A percentile compares a stretch with the other conserved stretches of the same genome.
Conservation (phyloP, 768 basidiomycete genomes). For the Mycena maculata region DNA sequence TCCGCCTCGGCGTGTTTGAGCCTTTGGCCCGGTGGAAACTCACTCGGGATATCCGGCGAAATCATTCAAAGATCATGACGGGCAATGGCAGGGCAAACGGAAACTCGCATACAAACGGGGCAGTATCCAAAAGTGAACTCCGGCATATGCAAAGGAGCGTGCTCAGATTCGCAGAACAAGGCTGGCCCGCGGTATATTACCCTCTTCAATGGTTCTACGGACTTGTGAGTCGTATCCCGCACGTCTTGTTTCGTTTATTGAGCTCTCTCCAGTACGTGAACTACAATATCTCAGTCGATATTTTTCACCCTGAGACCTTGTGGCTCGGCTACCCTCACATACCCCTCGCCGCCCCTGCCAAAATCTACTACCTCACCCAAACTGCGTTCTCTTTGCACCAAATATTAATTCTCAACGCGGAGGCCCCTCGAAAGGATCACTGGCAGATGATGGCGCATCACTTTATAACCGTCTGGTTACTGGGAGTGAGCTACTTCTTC, state of each 20-base stretch:
- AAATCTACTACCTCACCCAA: conserved; percentile 90
- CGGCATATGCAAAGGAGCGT: conserved; percentile 77
- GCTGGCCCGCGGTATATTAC: conserved; percentile 90
- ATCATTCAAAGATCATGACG: conserved; percentile 41
- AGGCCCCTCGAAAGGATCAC: conserved; percentile 93
- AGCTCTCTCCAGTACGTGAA: conserved; percentile 77
- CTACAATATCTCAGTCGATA: conserved; percentile 70
- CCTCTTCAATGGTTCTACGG: conserved; percentile 81
- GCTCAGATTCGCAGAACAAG: conserved; percentile 93
- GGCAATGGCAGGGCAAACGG: conserved; percentile 45
- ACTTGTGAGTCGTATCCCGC: conserved; percentile 67
- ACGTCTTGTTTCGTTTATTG: conserved; percentile 16
- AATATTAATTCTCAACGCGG: conserved; percentile 91
- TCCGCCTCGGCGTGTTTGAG: conserved; percentile 79
- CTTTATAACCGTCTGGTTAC: conserved; percentile 84
- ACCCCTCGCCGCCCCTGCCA: conserved; percentile 82
- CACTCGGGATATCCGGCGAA: conserved; percentile 58
- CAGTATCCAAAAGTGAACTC: conserved; percentile 57
- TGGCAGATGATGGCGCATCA: conserved; percentile 98
- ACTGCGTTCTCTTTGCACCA: conserved; percentile 93
- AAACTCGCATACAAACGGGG: conserved; percentile 20
- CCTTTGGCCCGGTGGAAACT: conserved; percentile 87
- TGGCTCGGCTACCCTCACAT: conserved; percentile 89
- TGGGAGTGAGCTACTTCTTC: conserved; percentile 80
- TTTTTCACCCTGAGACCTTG: conserved; percentile 71